phyloP scores from a whole-genome alignment of 257 asterid genomes.

The Sherardia arvensis region DNA sequence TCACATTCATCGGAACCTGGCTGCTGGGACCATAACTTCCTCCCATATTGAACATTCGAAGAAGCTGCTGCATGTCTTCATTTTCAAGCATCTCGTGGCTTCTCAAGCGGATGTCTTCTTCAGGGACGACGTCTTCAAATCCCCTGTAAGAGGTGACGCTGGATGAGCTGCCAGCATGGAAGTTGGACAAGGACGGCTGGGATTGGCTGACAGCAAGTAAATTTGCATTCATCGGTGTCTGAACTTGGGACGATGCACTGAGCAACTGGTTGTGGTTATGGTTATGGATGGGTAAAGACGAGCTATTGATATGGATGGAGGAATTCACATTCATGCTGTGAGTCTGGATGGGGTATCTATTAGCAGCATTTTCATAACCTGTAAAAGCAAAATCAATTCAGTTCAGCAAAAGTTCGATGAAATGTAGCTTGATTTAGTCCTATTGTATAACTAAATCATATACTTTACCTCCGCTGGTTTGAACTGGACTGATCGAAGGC shows the following conservation, averaged over 20 bases:
- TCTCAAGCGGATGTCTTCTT: constrained; percentile 77
- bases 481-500: constrained; percentile 40
- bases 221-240: constrained; percentile 37
- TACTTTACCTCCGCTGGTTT: constrained; percentile 50
- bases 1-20: constrained; percentile 32
- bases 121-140: constrained; percentile 48
- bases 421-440: background rate
- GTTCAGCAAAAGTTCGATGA: too few relatives aligned
- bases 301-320: constrained; percentile 29
- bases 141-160: constrained; percentile 42
- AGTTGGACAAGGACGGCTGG: constrained; percentile 40
- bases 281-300: constrained; percentile 40
- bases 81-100: constrained; percentile 92
- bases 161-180: constrained; percentile 41
- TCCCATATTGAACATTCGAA: constrained; percentile 61
- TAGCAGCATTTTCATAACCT: constrained; percentile 49
- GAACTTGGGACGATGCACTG: constrained; percentile 38
- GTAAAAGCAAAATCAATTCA: constrained; percentile 6
- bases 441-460: background rate
- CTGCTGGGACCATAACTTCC: constrained; percentile 28
- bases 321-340: constrained; percentile 51
- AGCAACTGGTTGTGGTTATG: constrained; percentile 21
- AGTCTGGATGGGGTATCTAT: constrained; percentile 37
- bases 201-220: constrained; percentile 58
- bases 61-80: constrained; percentile 92